Evolutionary conservation across 257 asterid genomes (phyloP), one percentile per base, ranked within the genome.

Genomic region (Mentha longifolia): DNA sequence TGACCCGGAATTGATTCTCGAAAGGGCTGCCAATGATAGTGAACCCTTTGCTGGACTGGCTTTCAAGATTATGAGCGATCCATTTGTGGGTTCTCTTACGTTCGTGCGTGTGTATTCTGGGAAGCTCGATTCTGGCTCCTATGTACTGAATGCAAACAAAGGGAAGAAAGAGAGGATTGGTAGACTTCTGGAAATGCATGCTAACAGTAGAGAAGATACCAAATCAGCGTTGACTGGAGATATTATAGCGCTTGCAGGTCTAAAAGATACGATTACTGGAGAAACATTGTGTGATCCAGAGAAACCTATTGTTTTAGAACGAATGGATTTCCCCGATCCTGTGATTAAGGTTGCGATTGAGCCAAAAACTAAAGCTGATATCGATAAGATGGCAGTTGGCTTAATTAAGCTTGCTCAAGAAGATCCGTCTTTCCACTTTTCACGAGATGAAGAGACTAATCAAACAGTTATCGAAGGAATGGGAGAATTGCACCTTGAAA

Each of bases 281-380:
- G 99, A 95, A 79, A 95, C 99, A 6, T 75, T 92, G 85, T 76
- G 86, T 51, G 97, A 95, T 78, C 89, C 90, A 0, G 98, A 89
- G 10, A 89, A 84, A 28, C 97, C 96, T 4, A 47, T 95, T 42
- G 92, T 92, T 59, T 93, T 95, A 77, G 97, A 95, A 75, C 83
- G 98, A 66, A 95, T 95, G 99, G 99, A 92, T 76, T 95, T 95
- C 87, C 98, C 98, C 2, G 99, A 92, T 72, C 99, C 97, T 58
- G 99, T 95, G 55, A 95, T 95, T 71, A 95, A 95, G 88, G 97
- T 95, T 75, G 99, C 98, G 11, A 95, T 95, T 51, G 98, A 95
- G 77, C 97, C 99, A 16, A 95, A 95, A 85, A 92, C 98, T 55
- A 95, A 95, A 78, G 97, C 99, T 42, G 98, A 95, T 72, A 57